Evolutionary conservation across 805 yeast genomes (phyloP).

Genomic region (Ogataea allantospora): DNA sequence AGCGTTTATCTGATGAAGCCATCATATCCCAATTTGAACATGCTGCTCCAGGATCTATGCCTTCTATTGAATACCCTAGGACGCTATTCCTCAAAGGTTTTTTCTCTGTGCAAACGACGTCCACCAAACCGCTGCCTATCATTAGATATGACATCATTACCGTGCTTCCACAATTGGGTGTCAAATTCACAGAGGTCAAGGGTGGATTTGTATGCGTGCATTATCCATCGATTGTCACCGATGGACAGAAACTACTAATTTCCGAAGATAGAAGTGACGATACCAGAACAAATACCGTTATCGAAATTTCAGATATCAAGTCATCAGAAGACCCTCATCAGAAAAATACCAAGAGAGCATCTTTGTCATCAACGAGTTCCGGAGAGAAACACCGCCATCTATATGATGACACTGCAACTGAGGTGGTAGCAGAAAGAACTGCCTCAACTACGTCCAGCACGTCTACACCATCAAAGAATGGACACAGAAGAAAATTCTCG

Average conservation of each 20-base stretch:
- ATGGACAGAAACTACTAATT: conserved; percentile 4
- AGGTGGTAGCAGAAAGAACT: conserved; percentile 20
- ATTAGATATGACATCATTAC: conserved; percentile 81
- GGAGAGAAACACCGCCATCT: conserved; percentile 15
- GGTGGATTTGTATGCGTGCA: conserved; percentile 92
- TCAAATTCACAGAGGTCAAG: conserved; percentile 81
- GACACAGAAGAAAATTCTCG: conserved; percentile 62
- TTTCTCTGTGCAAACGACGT: conserved; percentile 91
- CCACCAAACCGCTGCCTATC: conserved; percentile 86
- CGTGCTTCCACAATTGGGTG: conserved; percentile 72
- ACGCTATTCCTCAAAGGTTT: conserved; percentile 90
- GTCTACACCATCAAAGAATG: conserved; percentile 35
- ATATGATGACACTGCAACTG: conserved; percentile 17
- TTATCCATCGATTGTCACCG: conserved; percentile 44
- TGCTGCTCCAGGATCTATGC: conserved; percentile 81
- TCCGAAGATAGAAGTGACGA: conserved; percentile 20
- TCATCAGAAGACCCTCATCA: conserved; percentile 20
- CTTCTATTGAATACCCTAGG: conserved; percentile 89
- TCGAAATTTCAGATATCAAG: conserved; percentile 14
- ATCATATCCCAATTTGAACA: conserved; percentile 42
- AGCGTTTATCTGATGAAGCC: conserved; percentile 45
- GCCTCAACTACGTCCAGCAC: conserved; percentile 28
- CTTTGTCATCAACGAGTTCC: conserved; percentile 23
- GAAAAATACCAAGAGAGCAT: conserved; percentile 18
- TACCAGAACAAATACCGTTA: conserved; percentile 19